phyloP scores from a whole-genome alignment of 2,329 filamentous ascomycete genomes.

The Myriosclerotinia curreyana region DNA sequence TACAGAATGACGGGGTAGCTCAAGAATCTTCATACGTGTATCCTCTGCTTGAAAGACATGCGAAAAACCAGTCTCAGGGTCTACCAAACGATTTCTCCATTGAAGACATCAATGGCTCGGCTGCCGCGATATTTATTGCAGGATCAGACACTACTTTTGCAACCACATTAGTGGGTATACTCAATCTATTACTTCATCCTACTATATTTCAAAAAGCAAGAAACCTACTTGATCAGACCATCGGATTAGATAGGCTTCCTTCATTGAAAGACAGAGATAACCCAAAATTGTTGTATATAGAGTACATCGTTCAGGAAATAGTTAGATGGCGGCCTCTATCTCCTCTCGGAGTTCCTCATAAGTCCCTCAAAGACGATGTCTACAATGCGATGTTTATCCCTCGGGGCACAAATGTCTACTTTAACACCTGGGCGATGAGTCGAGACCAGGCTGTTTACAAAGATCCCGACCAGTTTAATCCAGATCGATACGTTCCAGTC shows the following conservation, averaged over 20 bases:
- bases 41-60: slow-evolving; percentile 14
- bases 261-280: slow-evolving; percentile 39
- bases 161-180: slow-evolving; percentile 44
- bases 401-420: slow-evolving; percentile 51
- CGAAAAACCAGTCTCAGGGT: not conserved
- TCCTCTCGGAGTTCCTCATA: slow-evolving; percentile 54
- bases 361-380: slow-evolving; percentile 51
- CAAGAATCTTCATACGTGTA: slow-evolving; percentile 20
- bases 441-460: slow-evolving; percentile 46
- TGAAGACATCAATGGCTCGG: slow-evolving; percentile 46
- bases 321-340: slow-evolving; percentile 47
- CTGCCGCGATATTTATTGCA: slow-evolving; percentile 47
- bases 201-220: slow-evolving; percentile 48
- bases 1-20: slow-evolving; percentile 20
- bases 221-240: slow-evolving; percentile 47
- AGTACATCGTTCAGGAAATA: slow-evolving; percentile 48
- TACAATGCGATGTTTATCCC: slow-evolving; percentile 58
- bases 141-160: slow-evolving; percentile 44
- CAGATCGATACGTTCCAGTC: slow-evolving; percentile 46
- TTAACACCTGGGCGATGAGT: slow-evolving; percentile 55
- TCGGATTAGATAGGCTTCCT: slow-evolving; percentile 35
- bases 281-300: slow-evolving; percentile 44
- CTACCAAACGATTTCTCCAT: slow-evolving; percentile 24
- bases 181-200: slow-evolving; percentile 41
- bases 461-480: slow-evolving; percentile 46